Evolutionary conservation across 345 rosid genomes (phyloP), one percentile per base, ranked within the genome.

Genomic region (Eucalyptus grandis): DNA sequence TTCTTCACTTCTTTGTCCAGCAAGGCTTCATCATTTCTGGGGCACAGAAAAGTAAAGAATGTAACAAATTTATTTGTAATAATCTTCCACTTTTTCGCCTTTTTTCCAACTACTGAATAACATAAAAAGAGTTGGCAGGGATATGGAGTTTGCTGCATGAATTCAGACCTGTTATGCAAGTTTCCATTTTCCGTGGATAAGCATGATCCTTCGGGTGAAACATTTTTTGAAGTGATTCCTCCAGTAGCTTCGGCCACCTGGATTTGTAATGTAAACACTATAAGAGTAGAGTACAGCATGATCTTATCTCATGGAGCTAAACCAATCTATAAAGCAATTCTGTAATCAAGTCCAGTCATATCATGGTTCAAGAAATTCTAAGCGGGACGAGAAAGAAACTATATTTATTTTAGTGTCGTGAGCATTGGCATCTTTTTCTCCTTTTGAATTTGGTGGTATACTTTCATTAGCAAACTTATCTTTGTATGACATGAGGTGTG

Each of bases 151-250:
- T 86, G 88, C 46, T 44, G 65, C 47, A 77, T 77, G 85, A 86
- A 49, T 50, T 49, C 88, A 90, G 93, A 96, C 98, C 97, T 92
- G 72, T 89, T 85, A 43, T 19, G 82, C 80, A 54, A 46, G 87
- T 89, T 89, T 67, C 77, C 93, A 47, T 88, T 91, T 16, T 92
- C 92, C 46, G 30, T 40, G 85, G 27, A 40, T 40, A 44, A 77
- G 85, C 85, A 40, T 77, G 62, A 47, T 88, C 34, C 86, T 65
- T 67, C n/a, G 43, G 47, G 77, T 19, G 7, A 47, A 54, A 54
- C 54, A 83, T 14, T 56, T 60, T 54, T 77, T 51, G 89, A 67
- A 26, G 89, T 62, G 51, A 51, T 86, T 87, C 89, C 92, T 47
- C 40, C 17, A 14, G 62, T 24, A 69, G 88, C 91, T 83, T 88